phyloP scores from a whole-genome alignment of 371 early-diverging fungal genomes.

The Fennellomyces sp. region DNA sequence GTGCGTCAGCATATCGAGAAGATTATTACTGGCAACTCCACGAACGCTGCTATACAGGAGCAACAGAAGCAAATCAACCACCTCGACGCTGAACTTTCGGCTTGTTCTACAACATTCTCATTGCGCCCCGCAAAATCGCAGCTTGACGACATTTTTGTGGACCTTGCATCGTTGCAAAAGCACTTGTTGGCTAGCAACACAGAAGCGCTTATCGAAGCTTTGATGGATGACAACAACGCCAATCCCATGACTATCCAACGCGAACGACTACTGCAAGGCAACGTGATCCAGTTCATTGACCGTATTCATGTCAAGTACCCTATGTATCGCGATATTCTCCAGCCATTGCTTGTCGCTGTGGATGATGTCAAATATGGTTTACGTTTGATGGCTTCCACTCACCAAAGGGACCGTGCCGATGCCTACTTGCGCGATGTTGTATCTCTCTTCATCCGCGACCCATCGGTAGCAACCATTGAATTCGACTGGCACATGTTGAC shows the following conservation, averaged over 20 bases:
- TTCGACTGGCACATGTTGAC: conserved; percentile 53
- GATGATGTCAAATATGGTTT: conserved; percentile 83
- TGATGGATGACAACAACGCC: conserved; percentile 33
- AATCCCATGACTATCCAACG: conserved; percentile 45
- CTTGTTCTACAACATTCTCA: conserved; percentile 53
- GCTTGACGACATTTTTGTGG: conserved; percentile 74
- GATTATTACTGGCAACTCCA: conserved; percentile 58
- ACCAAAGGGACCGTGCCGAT: conserved; percentile 28
- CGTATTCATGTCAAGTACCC: conserved; percentile 61
- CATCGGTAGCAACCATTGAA: conserved; percentile 37
- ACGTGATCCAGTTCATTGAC: conserved; percentile 70
- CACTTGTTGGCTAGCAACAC: conserved; percentile 65
- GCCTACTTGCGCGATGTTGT: conserved; percentile 43
- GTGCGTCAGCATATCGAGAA: conserved; percentile 62
- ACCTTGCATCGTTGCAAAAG: conserved; percentile 70
- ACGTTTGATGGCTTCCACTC: conserved; percentile 52
- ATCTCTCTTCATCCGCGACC: conserved; percentile 47
- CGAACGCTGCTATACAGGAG: conserved; percentile 47
- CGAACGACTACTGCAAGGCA: conserved; percentile 74
- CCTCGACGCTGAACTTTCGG: conserved; percentile 35
- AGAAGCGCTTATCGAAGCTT: conserved; percentile 41
- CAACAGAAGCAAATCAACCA: conserved; percentile 18
- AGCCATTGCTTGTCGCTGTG: conserved; percentile 72
- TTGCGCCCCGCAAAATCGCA: conserved; percentile 75
- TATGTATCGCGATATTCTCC: conserved; percentile 77